Percentiles rank a stretch among this genome's conserved stretches.
phyloP scores from a whole-genome alignment of 495 filamentous ascomycete genomes.

The Clohesyomyces aquaticus region DNA sequence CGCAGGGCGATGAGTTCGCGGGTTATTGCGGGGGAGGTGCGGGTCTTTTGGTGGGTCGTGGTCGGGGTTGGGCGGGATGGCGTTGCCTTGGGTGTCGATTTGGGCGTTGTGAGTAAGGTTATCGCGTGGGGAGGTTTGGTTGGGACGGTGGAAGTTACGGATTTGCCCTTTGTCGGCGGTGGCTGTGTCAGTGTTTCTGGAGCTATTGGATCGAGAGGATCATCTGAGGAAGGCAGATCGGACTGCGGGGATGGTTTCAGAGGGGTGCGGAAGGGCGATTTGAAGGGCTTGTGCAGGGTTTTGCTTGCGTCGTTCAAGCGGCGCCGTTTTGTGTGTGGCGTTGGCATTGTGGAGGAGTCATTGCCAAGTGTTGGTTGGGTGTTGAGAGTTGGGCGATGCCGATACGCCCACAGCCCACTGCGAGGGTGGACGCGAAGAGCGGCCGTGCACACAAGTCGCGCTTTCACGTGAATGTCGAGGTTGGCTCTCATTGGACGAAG shows the following conservation, averaged over 20 bases:
- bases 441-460: constrained; percentile 6
- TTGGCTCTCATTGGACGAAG: neutral
- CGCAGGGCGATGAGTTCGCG: constrained; percentile 30
- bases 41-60: constrained; percentile 2
- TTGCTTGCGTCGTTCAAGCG: constrained; percentile 56
- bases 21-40: constrained; percentile 8
- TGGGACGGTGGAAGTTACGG: too few species aligned
- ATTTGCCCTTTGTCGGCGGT: too few species aligned
- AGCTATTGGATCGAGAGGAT: neutral
- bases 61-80: neutral
- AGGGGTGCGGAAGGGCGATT: constrained; percentile 75
- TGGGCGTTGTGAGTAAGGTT: too few species aligned
- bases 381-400: too few species aligned
- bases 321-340: constrained; percentile 57
- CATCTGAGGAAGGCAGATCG: constrained; percentile 26
- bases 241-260: constrained; percentile 25
- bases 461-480: constrained; percentile 8
- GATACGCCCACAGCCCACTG: too few species aligned
- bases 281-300: constrained; percentile 68
- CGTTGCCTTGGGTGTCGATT: too few species aligned
- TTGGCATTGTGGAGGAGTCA: constrained; percentile 34
- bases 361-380: neutral
- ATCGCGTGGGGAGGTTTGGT: too few species aligned
- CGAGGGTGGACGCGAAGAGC: too few species aligned
- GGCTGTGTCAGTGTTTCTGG: neutral